Conservation (phyloP, 2,329 filamentous ascomycete species). For the Sclerotinia glacialis region DNA sequence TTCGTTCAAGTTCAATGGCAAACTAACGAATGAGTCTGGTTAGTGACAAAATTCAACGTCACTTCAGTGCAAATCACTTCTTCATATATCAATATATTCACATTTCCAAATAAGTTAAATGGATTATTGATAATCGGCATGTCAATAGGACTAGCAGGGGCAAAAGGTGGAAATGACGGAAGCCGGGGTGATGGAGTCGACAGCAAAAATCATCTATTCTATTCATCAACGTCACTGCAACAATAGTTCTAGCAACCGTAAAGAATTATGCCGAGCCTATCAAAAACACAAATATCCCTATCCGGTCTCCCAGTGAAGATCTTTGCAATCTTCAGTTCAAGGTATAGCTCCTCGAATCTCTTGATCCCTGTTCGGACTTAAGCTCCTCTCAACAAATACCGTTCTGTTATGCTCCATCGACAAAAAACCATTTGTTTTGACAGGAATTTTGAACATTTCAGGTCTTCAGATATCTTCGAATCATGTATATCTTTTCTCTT, state of each 20-base stretch:
- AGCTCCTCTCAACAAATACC: not conserved
- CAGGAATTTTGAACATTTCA: not conserved
- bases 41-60: no score
- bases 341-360: not conserved
- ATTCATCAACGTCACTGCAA: not conserved
- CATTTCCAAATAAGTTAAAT: no score
- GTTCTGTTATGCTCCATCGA: not conserved
- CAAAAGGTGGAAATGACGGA: no score
- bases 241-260: not conserved
- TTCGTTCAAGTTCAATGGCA: no score
- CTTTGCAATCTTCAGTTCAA: not conserved
- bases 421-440: not conserved
- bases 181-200: no score
- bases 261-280: not conserved
- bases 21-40: no score
- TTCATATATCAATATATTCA: no score
- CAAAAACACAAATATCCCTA: not conserved
- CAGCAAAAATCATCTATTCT: not conserved
- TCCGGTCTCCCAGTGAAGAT: not conserved
- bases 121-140: no score
- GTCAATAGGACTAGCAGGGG: no score
- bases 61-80: no score
- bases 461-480: not conserved
- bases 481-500: slow-evolving; percentile 14
- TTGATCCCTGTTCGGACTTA: not conserved